These are phyloP conservation scores for Diaporthe vexans DNA, from an alignment of 2,329 filamentous ascomycete species.

Conservation along the genomic window DNA sequence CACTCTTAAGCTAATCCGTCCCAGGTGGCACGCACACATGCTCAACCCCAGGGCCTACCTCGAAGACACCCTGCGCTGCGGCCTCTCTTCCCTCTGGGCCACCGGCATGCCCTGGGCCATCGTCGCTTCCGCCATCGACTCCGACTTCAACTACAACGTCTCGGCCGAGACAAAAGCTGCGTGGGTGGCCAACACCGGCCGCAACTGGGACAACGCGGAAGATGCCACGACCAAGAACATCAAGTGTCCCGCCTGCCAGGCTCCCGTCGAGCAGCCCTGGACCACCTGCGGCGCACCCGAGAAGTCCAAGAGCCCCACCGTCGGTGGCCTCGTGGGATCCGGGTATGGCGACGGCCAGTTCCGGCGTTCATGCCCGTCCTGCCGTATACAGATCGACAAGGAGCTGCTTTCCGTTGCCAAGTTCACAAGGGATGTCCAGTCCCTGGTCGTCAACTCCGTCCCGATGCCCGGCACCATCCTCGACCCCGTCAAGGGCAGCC, in stretches of 20 bases:
- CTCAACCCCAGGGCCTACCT: conserved; percentile 82
- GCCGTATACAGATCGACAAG: conserved; percentile 65
- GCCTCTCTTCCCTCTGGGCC: conserved; percentile 69
- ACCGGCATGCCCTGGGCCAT: conserved; percentile 76
- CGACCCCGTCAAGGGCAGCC: conserved; percentile 64
- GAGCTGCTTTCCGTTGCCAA: conserved; percentile 72
- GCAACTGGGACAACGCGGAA: conserved; percentile 71
- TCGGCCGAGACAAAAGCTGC: conserved; percentile 56
- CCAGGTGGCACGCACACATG: conserved; percentile 76
- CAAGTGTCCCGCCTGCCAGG: conserved; percentile 68
- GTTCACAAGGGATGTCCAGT: conserved; percentile 69
- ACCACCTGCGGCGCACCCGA: conserved; percentile 63
- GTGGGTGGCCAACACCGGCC: conserved; percentile 65
- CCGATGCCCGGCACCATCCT: conserved; percentile 80
- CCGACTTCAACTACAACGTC: conserved; percentile 69
- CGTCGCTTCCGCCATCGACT: conserved; percentile 70
- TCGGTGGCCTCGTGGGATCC: conserved; percentile 57
- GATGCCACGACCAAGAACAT: conserved; percentile 64
- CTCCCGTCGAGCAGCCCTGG: conserved; percentile 66
- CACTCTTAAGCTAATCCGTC: too few relatives aligned
- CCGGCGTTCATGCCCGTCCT: conserved; percentile 62
- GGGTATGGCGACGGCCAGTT: conserved; percentile 75
- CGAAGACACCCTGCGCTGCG: conserved; percentile 77
- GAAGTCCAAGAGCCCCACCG: conserved; percentile 49
- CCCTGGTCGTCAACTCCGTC: conserved; percentile 58